Evolutionary conservation across 2,329 filamentous ascomycete genomes (phyloP).

Genomic region (Colletotrichum sp.): DNA sequence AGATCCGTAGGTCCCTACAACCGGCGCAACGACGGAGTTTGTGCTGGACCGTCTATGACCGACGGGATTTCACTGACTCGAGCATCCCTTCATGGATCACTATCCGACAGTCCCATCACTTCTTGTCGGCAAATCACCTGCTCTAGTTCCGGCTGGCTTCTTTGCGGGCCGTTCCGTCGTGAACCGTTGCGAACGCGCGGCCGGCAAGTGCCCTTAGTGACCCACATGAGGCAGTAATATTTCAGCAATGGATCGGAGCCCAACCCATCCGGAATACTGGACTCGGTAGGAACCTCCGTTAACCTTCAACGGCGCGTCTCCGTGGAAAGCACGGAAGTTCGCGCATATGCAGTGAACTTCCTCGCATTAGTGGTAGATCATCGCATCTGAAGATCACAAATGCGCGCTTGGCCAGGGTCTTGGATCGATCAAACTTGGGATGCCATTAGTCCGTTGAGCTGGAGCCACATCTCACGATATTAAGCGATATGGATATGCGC

Average conservation of each 20-base stretch:
- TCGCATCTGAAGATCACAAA: neutral
- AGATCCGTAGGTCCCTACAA: neutral
- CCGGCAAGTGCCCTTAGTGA: neutral
- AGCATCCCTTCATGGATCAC: neutral
- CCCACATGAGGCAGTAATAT: neutral
- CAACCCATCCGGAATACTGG: neutral
- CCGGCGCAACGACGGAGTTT: neutral
- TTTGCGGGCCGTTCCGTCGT: neutral
- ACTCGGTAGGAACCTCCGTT: neutral
- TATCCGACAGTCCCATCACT: neutral
- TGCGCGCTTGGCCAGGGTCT: neutral
- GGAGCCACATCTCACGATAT: neutral
- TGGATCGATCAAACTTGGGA: neutral
- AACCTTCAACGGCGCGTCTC: neutral
- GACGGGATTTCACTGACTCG: neutral
- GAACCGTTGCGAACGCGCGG: neutral
- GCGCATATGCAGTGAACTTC: neutral
- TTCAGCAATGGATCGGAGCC: neutral
- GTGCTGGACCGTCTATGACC: neutral
- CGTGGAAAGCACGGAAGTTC: neutral
- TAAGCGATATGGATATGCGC: neutral
- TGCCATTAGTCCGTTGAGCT: neutral
- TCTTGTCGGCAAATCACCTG: neutral
- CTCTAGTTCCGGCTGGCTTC: neutral
- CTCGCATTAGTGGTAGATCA: neutral